Conservation (phyloP, 331 rosid species). For the Ulmus americana region DNA sequence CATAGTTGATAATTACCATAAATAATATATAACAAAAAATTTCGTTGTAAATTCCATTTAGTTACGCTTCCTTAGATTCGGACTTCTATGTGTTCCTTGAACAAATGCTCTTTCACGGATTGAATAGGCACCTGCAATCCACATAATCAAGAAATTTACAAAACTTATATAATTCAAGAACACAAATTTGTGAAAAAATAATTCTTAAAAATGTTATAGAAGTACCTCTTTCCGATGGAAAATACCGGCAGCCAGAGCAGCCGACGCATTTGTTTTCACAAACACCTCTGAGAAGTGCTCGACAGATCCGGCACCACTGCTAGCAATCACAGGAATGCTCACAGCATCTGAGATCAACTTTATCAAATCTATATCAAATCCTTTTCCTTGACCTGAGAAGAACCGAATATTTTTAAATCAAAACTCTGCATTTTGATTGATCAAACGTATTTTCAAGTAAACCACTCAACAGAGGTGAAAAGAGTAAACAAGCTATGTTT, state of each 20-base stretch:
- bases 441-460: not conserved
- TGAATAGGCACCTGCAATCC: constrained; percentile 56
- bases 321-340: constrained; percentile 80
- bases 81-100: constrained; percentile 63
- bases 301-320: constrained; percentile 82
- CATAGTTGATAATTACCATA: not conserved
- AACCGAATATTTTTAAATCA: not conserved
- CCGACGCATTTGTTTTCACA: constrained; percentile 63
- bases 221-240: constrained; percentile 89
- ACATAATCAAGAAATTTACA: not conserved
- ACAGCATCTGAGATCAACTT: constrained; percentile 74
- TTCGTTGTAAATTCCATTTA: not conserved
- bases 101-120: constrained; percentile 61
- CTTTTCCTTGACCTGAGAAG: constrained; percentile 83
- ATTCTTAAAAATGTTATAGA: not conserved
- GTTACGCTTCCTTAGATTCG: constrained; percentile 29
- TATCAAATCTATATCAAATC: constrained; percentile 71
- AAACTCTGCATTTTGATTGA: too few species aligned
- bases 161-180: not conserved
- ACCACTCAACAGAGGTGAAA: not conserved
- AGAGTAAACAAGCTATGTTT: not conserved
- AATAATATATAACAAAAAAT: not conserved
- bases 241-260: constrained; percentile 95
- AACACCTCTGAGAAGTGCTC: constrained; percentile 81
- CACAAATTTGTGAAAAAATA: not conserved